These are phyloP conservation scores for Metschnikowia colocasiae DNA, from an alignment of 805 yeast genomes.

Conservation along the genomic window DNA sequence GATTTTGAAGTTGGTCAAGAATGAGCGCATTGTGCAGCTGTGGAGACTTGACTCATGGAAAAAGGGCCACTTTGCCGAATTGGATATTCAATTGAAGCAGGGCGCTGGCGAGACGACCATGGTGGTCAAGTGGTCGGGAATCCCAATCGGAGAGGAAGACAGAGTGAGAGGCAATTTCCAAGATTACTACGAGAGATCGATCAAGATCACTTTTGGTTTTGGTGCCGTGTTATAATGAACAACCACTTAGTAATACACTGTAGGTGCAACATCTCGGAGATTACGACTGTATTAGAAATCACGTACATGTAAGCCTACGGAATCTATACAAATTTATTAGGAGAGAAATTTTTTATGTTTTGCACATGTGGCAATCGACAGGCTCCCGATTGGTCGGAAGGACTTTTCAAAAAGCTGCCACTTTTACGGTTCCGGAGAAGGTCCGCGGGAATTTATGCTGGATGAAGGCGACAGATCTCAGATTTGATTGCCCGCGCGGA, in stretches of 20 bases:
- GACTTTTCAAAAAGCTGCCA: neutral
- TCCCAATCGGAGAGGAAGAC: constrained; percentile 95
- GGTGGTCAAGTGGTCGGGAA: constrained; percentile 76
- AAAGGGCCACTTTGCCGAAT: constrained; percentile 69
- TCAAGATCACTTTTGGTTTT: constrained; percentile 89
- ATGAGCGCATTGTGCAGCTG: constrained; percentile 58
- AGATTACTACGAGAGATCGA: constrained; percentile 83
- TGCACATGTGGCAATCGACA: neutral
- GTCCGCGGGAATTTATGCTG: constrained; percentile 4
- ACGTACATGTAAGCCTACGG: too few relatives aligned
- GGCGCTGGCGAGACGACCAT: constrained; percentile 82
- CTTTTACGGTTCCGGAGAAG: neutral
- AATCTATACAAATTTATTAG: too few relatives aligned
- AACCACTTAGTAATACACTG: neutral
- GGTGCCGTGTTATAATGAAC: constrained; percentile 74
- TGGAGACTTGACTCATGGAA: constrained; percentile 95
- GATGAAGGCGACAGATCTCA: neutral
- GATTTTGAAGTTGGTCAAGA: constrained; percentile 54
- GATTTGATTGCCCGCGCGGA: constrained; percentile 5
- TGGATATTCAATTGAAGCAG: constrained; percentile 65
- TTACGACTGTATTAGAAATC: neutral
- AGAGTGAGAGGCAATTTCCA: constrained; percentile 80
- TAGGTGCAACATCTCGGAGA: neutral
- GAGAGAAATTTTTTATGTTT: neutral
- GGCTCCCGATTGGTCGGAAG: neutral